Base-by-base conservation (phyloP, 1,284 basidiomycete species). In the Fomitopsis pinicola region DNA sequence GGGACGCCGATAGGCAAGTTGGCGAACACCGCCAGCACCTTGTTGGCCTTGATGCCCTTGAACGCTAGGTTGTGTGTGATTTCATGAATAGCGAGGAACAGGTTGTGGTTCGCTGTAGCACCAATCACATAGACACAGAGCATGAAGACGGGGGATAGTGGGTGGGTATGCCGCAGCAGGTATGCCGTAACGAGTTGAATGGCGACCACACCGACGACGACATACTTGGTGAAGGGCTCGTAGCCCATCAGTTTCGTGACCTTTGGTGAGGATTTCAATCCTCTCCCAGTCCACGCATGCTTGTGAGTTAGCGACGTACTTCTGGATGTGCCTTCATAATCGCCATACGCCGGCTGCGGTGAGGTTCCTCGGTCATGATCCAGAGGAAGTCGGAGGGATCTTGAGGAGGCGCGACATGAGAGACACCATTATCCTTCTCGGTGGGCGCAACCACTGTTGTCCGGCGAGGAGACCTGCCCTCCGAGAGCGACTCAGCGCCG, bases 1-100 rank as follows among this genome's bases (percentile, higher is more conserved):
- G 97, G 97, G 15, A 99, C 85, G 1, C 91, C 95, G 62, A 98
- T 98, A 0, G 95, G 92, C 40, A 97, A 72, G 72, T 99, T 99
- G 5, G 95, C 92, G 59, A 95, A 85, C 66, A 98, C 89, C 0
- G 97, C 95, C 36, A 97, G 81, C 5, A 86, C 71, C 70, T 96
- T 95, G 78, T 99, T 99, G 5, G 90, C 85, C 46, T 79, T 79
- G 54, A 98, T 86, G 33, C 90, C 82, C 66, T 84, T 86, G 79
- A 98, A 99, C 2, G 95, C 97, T 40, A 99, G 83, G 73, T 98
- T 98, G 76, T 99, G 97, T 1, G 96, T 98, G 67, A 99, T 98
- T 72, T 99, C 97, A 74, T 99, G 97, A 61, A 99, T 97, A 28
- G 97, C 95, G 42, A 99, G 83, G 76, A 99, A 99, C 33, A 95